A percentile compares a stretch with the other conserved stretches of the same genome.
Evolutionary conservation across 176 grass and related monocot genomes (phyloP).

Genomic region (Pontederia paniculata): DNA sequence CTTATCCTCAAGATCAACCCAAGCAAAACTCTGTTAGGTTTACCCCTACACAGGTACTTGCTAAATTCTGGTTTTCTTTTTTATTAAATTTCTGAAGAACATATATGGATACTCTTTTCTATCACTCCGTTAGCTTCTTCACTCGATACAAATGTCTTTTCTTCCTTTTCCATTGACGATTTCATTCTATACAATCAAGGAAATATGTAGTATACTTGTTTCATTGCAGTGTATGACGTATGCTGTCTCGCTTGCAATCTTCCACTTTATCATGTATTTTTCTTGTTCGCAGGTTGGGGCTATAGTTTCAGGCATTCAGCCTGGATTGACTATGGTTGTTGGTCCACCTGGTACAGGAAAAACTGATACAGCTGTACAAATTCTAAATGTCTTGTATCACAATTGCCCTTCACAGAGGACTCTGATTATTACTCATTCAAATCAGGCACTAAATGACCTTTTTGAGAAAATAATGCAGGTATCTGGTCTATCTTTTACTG

Average conservation of each 20-base stretch:
- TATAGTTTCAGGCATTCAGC: conserved; percentile 92
- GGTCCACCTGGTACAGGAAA: conserved; percentile 98
- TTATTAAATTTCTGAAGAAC: neutral
- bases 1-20: conserved; percentile 97
- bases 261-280: conserved; percentile 16
- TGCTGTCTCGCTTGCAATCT: conserved; percentile 11
- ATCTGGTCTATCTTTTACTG: conserved; percentile 9
- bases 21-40: conserved; percentile 94
- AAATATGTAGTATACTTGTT: neutral
- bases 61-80: conserved; percentile 11
- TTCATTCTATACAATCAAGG: too few relatives aligned
- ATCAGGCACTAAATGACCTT: conserved; percentile 96
- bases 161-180: neutral
- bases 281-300: conserved; percentile 62
- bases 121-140: neutral
- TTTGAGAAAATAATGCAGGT: conserved; percentile 99
- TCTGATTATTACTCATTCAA: conserved; percentile 96
- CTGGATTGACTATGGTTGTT: conserved; percentile 98
- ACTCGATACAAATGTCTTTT: neutral
- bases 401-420: conserved; percentile 98
- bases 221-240: neutral
- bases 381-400: conserved; percentile 98
- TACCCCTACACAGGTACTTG: conserved; percentile 91
- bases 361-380: conserved; percentile 98
- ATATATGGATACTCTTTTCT: conserved; percentile 1